These are phyloP conservation scores for Mucuna pruriens DNA, from an alignment of 306 rosid species.

Conservation along the genomic window DNA sequence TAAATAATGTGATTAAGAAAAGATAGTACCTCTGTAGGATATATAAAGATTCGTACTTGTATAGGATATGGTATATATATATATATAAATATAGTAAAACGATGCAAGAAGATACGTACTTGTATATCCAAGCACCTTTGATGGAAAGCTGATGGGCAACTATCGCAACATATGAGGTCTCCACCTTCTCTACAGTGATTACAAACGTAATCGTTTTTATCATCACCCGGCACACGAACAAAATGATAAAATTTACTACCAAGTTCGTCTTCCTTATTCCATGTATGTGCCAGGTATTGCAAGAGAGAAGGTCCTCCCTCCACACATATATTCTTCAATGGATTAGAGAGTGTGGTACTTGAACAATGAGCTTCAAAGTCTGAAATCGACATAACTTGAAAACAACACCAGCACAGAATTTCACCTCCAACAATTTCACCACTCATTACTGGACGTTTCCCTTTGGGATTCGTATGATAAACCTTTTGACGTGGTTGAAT, in stretches of 20 bases:
- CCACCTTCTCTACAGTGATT: conserved; percentile 72
- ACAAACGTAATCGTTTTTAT: conserved; percentile 74
- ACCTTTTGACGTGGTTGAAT: conserved; percentile 55
- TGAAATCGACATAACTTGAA: conserved; percentile 45
- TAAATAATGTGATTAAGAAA: too few relatives aligned
- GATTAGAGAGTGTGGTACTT: conserved; percentile 42
- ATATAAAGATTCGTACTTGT: conserved; percentile 47
- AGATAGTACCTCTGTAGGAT: too few relatives aligned
- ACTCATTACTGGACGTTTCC: conserved; percentile 44
- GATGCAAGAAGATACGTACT: conserved; percentile 43
- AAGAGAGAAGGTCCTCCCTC: conserved; percentile 58
- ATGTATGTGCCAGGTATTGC: conserved; percentile 62
- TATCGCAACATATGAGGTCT: conserved; percentile 66
- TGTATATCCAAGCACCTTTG: conserved; percentile 63
- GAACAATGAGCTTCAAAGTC: conserved; percentile 64
- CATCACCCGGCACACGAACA: conserved; percentile 49
- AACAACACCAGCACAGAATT: conserved; percentile 67
- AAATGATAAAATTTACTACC: conserved; percentile 36
- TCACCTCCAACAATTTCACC: conserved; percentile 60
- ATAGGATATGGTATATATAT: too few relatives aligned
- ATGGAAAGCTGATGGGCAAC: conserved; percentile 80
- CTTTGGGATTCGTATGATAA: conserved; percentile 51
- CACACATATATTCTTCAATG: conserved; percentile 45
- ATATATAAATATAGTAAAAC: too few relatives aligned
- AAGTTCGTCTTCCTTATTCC: conserved; percentile 62